Conservation (phyloP, 2,329 filamentous ascomycete species). For the Fusarium citri region DNA sequence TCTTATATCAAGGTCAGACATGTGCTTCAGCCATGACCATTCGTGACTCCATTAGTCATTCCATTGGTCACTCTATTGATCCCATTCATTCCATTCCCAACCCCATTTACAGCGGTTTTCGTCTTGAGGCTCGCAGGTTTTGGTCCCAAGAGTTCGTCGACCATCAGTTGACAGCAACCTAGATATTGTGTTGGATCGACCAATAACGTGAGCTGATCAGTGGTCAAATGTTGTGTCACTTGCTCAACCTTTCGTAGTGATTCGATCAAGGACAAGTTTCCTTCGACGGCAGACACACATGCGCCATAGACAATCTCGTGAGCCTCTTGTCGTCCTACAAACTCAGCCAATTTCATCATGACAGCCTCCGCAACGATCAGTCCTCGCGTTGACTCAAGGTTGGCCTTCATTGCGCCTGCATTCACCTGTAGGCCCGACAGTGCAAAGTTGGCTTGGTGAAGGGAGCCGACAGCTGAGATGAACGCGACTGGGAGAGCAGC, state of each 20-base stretch:
- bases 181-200: constrained; percentile 33
- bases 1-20: too few species aligned
- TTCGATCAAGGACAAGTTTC: constrained; percentile 10
- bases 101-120: not conserved
- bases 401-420: constrained; percentile 60
- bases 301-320: constrained; percentile 68
- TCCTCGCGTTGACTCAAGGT: constrained; percentile 62
- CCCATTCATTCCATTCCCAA: not conserved
- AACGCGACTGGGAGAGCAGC: constrained; percentile 66
- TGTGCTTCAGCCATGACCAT: too few species aligned
- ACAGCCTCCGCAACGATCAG: constrained; percentile 69
- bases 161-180: constrained; percentile 32
- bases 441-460: constrained; percentile 66
- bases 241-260: not conserved
- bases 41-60: too few species aligned
- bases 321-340: constrained; percentile 64
- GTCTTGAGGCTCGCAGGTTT: not conserved
- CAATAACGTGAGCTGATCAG: constrained; percentile 6
- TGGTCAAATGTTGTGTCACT: constrained; percentile 8
- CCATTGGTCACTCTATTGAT: too few species aligned
- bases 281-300: constrained; percentile 48
- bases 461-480: constrained; percentile 62
- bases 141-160: constrained; percentile 21
- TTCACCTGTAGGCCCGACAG: constrained; percentile 64
- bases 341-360: constrained; percentile 67